Base-by-base conservation (phyloP, 352 stramenopile species). In the Pythium biforme region DNA sequence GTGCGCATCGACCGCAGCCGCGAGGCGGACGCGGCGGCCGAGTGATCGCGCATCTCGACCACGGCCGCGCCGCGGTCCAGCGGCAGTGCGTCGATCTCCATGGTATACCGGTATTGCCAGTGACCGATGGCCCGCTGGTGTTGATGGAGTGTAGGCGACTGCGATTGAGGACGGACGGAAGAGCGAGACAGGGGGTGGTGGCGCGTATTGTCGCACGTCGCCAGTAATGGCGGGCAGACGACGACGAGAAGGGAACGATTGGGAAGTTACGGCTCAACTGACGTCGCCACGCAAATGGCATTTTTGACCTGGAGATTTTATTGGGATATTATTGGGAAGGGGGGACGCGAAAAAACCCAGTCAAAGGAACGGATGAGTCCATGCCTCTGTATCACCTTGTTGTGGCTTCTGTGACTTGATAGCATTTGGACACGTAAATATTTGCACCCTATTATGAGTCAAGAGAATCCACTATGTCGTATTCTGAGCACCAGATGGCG, bases 1-100 rank as follows among this genome's bases (percentile, higher is more conserved):
- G 76, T 66, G 50, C 86, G 75, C 15, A 61, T 34, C 34, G 45
- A 41, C 17, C 22, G 48, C 37, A 70, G 39, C 10, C 19, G 66
- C 31, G 17, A 58, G 9, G 2, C 33, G 23, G 29, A 55, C 23
- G 34, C 50, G 29, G 37, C 12, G 2, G 19, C 37, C 51, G 41
- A 51, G 50, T 63, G 41, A 10, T 58, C 43, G 41, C 65, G 56
- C 65, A 86, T 72, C 55, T 86, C 79, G 22, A 87, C 73, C 37
- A 43, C 37, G 43, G 68, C 70, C 29, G 76, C 76, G 60, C 81
- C 64, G 50, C 64, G 64, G 19, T 62, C 50, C 15, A 70, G 64
- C 17, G 64, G 64, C 37, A 70, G 52, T 43, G 64, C 64, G n/a
- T 70, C 56, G 23, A 61, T 51, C 52, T 70, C 64, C 64, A 70